Conservation (phyloP, 1,284 basidiomycete genomes). For the Acaromyces ingoldii region DNA sequence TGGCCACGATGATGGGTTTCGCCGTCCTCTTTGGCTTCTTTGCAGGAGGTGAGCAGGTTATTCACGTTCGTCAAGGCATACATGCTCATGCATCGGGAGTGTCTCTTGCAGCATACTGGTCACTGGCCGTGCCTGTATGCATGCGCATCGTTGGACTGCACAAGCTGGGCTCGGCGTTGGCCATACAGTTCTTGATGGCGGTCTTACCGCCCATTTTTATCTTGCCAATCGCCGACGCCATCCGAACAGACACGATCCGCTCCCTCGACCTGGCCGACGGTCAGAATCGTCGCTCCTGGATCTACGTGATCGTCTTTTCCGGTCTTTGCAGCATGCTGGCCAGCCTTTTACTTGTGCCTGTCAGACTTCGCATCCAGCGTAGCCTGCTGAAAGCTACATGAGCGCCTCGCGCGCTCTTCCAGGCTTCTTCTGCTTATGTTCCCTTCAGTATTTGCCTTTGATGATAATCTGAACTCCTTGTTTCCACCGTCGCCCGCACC, state of each 20-base stretch:
- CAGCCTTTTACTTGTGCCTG: background rate
- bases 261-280: too few species aligned
- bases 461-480: too few species aligned
- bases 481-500: too few species aligned
- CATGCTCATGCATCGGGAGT: too few species aligned
- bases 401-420: too few species aligned
- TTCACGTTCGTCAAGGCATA: too few species aligned
- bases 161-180: background rate
- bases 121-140: background rate
- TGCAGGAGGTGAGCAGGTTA: background rate
- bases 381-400: background rate
- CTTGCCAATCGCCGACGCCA: background rate
- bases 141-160: background rate
- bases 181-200: background rate
- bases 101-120: too few species aligned
- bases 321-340: background rate
- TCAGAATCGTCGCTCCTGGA: background rate
- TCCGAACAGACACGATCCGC: background rate
- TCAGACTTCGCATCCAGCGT: background rate
- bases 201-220: background rate
- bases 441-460: too few species aligned
- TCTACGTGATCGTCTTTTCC: background rate
- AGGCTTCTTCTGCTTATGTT: too few species aligned
- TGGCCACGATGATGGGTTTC: background rate
- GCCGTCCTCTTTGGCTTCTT: background rate